Evolutionary conservation across 352 stramenopile genomes (phyloP).

Genomic region (Paralagenidium karlingii): DNA sequence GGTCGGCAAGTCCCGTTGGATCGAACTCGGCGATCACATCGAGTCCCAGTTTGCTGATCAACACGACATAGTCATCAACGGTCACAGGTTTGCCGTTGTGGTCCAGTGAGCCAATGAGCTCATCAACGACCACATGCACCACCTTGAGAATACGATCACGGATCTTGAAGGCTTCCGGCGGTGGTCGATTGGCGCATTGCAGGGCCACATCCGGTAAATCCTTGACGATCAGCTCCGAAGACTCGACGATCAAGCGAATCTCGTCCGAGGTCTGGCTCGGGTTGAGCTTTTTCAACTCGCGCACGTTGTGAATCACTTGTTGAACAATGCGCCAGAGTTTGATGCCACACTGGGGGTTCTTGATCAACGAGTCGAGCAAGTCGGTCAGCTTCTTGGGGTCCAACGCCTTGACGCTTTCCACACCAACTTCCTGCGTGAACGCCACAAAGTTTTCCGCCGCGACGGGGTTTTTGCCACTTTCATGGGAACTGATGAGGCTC

Average conservation of each 20-base stretch:
- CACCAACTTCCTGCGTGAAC: too few relatives aligned
- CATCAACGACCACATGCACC: conserved; percentile 37
- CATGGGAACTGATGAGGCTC: too few relatives aligned
- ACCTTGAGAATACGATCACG: conserved; percentile 39
- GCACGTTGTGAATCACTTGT: too few relatives aligned
- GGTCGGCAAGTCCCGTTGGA: conserved; percentile 25
- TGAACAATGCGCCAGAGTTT: too few relatives aligned
- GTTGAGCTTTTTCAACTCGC: conserved; percentile 15
- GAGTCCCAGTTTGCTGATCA: conserved; percentile 24
- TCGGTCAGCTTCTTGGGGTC: conserved; percentile 31
- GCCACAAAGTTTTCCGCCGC: too few relatives aligned
- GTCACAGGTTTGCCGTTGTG: conserved; percentile 17
- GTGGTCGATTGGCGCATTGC: conserved; percentile 19
- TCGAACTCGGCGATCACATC: conserved; percentile 28
- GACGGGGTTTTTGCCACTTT: too few relatives aligned
- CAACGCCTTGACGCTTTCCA: too few relatives aligned
- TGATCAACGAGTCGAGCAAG: conserved; percentile 24
- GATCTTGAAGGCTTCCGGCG: conserved; percentile 18
- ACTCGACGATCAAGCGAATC: conserved; percentile 25
- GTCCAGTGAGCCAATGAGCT: conserved; percentile 22
- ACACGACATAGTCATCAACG: conserved; percentile 20
- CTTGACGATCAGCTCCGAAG: conserved; percentile 23
- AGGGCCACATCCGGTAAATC: conserved; percentile 29
- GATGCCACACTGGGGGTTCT: too few relatives aligned
- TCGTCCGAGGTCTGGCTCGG: conserved; percentile 15